Conservation (phyloP, 2,329 filamentous ascomycete genomes). For the Tolypocladium ovalisporum region DNA sequence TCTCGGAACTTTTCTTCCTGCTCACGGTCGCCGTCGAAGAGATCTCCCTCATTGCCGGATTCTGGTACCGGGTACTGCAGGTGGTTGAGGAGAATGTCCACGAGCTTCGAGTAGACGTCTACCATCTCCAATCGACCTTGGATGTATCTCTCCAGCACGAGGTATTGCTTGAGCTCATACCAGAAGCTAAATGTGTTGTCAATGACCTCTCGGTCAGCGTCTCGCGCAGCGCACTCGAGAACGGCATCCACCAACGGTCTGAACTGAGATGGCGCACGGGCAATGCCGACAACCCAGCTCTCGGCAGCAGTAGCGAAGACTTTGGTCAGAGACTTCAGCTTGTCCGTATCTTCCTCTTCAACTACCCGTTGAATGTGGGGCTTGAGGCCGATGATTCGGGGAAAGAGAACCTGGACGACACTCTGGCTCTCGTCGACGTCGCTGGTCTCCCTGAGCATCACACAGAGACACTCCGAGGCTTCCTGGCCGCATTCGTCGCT, state of each 20-base stretch:
- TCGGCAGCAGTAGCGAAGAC: constrained; percentile 90
- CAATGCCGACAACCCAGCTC: constrained; percentile 87
- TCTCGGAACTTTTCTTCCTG: constrained; percentile 95
- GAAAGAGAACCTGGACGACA: constrained; percentile 73
- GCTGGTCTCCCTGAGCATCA: constrained; percentile 81
- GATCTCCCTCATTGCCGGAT: constrained; percentile 60
- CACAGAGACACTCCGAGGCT: constrained; percentile 84
- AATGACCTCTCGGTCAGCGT: constrained; percentile 83
- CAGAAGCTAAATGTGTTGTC: constrained; percentile 94
- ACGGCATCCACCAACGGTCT: constrained; percentile 77
- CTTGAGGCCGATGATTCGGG: constrained; percentile 63
- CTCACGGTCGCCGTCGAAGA: constrained; percentile 93
- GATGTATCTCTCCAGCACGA: constrained; percentile 83
- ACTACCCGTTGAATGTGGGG: constrained; percentile 67
- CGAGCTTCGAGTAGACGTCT: constrained; percentile 77
- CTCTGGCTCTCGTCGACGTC: constrained; percentile 86
- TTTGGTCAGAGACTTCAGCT: constrained; percentile 78
- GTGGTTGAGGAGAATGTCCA: constrained; percentile 87
- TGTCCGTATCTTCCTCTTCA: constrained; percentile 72
- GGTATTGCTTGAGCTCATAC: constrained; percentile 96
- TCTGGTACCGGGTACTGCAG: constrained; percentile 78
- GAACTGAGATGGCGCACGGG: constrained; percentile 72
- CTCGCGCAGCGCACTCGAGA: constrained; percentile 80
- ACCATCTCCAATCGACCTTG: constrained; percentile 66
- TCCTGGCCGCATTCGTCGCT: constrained; percentile 72